A percentile compares a stretch with the other conserved stretches of the same genome.
phyloP scores from a whole-genome alignment of 2,329 filamentous ascomycete genomes.

The Penicillium sp. region DNA sequence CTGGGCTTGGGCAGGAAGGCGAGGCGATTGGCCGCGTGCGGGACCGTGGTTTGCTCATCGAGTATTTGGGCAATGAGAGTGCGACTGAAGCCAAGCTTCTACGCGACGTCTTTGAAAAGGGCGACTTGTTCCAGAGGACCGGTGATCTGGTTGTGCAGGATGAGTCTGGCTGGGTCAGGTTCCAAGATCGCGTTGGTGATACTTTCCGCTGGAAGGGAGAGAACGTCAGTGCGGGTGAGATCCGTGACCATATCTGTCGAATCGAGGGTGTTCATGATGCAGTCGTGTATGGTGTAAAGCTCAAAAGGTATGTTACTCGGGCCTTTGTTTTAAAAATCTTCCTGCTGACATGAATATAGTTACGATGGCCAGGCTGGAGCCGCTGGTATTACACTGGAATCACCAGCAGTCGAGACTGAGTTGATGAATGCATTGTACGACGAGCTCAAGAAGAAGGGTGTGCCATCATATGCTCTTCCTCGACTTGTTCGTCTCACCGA shows the following conservation, averaged over 20 bases:
- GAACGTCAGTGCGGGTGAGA: slow-evolving; percentile 50
- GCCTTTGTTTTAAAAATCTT: neutral
- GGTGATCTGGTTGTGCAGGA: slow-evolving; percentile 49
- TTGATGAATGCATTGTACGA: slow-evolving; percentile 43
- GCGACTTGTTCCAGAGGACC: slow-evolving; percentile 48
- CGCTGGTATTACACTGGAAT: slow-evolving; percentile 47
- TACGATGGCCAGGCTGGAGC: slow-evolving; percentile 54
- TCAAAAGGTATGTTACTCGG: slow-evolving; percentile 36
- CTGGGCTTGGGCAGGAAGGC: slow-evolving; percentile 42
- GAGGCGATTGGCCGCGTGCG: slow-evolving; percentile 49
- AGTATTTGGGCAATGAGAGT: slow-evolving; percentile 44
- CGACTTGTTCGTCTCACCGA: slow-evolving; percentile 49
- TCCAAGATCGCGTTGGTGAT: slow-evolving; percentile 47
- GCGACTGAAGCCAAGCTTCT: slow-evolving; percentile 50
- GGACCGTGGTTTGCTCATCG: slow-evolving; percentile 40
- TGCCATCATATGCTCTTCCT: slow-evolving; percentile 50
- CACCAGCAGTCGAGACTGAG: slow-evolving; percentile 27
- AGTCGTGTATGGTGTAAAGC: slow-evolving; percentile 47
- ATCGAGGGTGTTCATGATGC: slow-evolving; percentile 46
- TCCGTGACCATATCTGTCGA: slow-evolving; percentile 46
- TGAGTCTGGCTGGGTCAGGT: slow-evolving; percentile 45
- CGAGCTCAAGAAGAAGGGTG: slow-evolving; percentile 45
- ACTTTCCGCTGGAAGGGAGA: slow-evolving; percentile 46
- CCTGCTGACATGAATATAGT: slow-evolving; percentile 23
- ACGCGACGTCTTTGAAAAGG: slow-evolving; percentile 47